A percentile compares a stretch with the other conserved stretches of the same genome.
Evolutionary conservation across 1,284 basidiomycete genomes (phyloP).

Genomic region (Amylostereum areolatum): DNA sequence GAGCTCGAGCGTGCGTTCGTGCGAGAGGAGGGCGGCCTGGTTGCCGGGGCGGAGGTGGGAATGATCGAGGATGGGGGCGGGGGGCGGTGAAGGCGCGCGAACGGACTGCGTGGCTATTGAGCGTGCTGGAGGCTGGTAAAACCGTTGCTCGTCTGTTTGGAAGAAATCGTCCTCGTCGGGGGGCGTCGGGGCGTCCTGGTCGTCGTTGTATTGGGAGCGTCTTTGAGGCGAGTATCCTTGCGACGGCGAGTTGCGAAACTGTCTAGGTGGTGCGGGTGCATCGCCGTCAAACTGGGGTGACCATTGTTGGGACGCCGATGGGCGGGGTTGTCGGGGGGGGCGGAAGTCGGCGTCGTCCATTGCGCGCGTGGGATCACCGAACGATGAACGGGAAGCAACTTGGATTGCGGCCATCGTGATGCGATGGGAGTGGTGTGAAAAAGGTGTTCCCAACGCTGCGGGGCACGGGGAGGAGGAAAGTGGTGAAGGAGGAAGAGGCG

Average conservation of each 20-base stretch:
- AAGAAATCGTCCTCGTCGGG: constrained; percentile 14
- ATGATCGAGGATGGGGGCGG: constrained; percentile 78
- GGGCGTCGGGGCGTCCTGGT: constrained; percentile 9
- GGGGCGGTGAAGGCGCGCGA: constrained; percentile 47
- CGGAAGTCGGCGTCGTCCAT: constrained; percentile 4
- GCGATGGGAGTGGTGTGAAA: too few relatives aligned
- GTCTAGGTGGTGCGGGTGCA: constrained; percentile 1
- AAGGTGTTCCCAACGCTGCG: too few relatives aligned
- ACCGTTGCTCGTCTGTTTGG: constrained; percentile 6
- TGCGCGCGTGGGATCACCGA: background rate
- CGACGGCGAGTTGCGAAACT: background rate
- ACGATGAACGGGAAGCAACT: constrained; percentile 9
- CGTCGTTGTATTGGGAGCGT: constrained; percentile 8
- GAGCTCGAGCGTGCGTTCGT: constrained; percentile 93
- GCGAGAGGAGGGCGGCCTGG: constrained; percentile 86
- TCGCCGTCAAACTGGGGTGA: constrained; percentile 8
- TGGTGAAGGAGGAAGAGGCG: too few relatives aligned
- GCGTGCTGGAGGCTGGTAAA: background rate
- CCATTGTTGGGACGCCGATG: constrained; percentile 4
- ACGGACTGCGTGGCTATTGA: constrained; percentile 30
- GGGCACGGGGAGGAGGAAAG: too few relatives aligned
- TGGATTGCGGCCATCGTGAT: background rate
- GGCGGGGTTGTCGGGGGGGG: constrained; percentile 5
- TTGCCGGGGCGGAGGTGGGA: constrained; percentile 93
- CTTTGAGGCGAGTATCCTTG: constrained; percentile 9